Conservation (phyloP, 169 alveolate genomes). For the Plasmodium chabaudi region DNA sequence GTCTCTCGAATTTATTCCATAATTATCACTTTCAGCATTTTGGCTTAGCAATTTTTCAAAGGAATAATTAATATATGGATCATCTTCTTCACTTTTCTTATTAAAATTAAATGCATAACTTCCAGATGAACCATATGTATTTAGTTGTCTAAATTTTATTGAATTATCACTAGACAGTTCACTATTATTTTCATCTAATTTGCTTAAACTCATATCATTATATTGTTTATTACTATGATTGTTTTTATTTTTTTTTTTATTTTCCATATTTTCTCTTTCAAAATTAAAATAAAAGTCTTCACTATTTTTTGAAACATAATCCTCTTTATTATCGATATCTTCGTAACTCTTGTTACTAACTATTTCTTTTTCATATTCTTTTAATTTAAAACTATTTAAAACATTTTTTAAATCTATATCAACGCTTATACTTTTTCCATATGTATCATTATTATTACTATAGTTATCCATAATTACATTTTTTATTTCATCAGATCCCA, state of each 20-base stretch:
- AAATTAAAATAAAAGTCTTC: constrained; percentile 58
- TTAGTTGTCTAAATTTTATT: background rate
- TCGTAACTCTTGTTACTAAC: background rate
- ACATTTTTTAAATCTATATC: background rate
- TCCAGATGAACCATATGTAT: constrained; percentile 9
- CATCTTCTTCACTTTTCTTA: constrained; percentile 15
- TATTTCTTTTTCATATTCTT: background rate
- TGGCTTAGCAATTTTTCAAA: constrained; percentile 33
- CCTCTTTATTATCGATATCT: background rate
- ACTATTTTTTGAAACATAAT: constrained; percentile 30
- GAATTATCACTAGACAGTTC: constrained; percentile 4
- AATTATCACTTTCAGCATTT: background rate
- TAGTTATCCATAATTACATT: constrained; percentile 4
- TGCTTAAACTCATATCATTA: background rate
- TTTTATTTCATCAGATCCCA: constrained; percentile 17
- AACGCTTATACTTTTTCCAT: background rate
- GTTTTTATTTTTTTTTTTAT: background rate
- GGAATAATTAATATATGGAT: constrained; percentile 62
- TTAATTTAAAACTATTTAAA: background rate
- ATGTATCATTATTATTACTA: constrained; percentile 5
- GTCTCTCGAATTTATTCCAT: background rate
- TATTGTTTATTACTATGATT: background rate
- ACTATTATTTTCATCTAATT: constrained; percentile 16
- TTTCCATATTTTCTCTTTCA: constrained; percentile 31
- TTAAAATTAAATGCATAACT: background rate